Base-by-base conservation (phyloP, 257 asterid species). In the Przewalskia tangutica region DNA sequence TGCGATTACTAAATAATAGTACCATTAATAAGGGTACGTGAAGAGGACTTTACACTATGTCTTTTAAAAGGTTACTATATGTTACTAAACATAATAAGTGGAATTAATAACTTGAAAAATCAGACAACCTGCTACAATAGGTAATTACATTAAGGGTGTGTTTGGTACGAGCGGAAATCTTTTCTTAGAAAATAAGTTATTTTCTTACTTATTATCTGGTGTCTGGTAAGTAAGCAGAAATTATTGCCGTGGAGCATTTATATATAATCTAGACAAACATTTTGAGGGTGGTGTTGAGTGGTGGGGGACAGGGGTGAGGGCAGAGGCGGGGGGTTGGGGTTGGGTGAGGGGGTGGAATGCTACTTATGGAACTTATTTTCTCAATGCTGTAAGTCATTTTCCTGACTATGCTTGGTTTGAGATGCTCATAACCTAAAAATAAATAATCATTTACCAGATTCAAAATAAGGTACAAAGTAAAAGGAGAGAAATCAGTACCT, bases 401-500 rank as follows among this genome's bases (percentile, higher is more conserved):
- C 51, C 51, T 46, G 51, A 20, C 46, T 13, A 75, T 13, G 60
- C 42, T 75, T 23, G 40, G n/a, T 20, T 50, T 48, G 44, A 48
- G 20, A 48, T 71, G 40, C 12, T 66, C 8, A 23, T 73, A 20
- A 23, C 60, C 13, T 75, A 75, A 0, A 75, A 42, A 23, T 32
- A 62, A 8, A 18, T 4, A 59, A 11, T 51, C 50, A 70, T 65
- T 18, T 34, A 48, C 20, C 27, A 5, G 12, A 42, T 46, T 2
- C 32, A 16, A 20, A 56, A 51, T 40, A 54, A 38, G 34, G 62
- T 14, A 40, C 12, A 36, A 73, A 14, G 60, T 17, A 34, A 63
- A 11, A 58, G 67, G 51, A 38, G 59, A 76, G 58, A n/a, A 55
- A 17, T 55, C 23, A 65, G 88, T 2, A 90, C 98, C 98, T 84